Conservation (phyloP, 371 early-diverging fungal genomes). For the Rhizopus arrhizus region DNA sequence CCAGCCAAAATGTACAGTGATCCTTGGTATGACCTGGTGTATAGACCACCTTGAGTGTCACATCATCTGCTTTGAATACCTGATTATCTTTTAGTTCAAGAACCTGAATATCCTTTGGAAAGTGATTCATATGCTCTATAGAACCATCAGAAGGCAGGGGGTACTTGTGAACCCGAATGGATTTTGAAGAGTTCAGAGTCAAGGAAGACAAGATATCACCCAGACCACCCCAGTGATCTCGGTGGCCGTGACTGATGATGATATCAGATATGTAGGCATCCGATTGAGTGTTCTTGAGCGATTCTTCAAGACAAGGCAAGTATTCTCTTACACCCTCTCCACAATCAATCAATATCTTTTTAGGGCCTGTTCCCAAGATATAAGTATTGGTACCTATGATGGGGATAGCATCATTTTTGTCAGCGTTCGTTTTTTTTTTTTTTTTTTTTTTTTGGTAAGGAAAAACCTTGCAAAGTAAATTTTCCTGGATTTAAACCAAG, state of each 20-base stretch:
- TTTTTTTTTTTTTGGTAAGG: background rate
- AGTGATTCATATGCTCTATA: constrained; percentile 23
- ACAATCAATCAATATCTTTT: constrained; percentile 77
- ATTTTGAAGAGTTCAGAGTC: constrained; percentile 15
- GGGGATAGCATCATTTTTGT: background rate
- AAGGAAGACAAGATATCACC: constrained; percentile 47
- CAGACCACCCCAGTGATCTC: constrained; percentile 80
- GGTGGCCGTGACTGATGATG: constrained; percentile 84
- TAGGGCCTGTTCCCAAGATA: constrained; percentile 75
- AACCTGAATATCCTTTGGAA: constrained; percentile 29
- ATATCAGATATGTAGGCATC: constrained; percentile 69
- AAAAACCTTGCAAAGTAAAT: constrained; percentile 73
- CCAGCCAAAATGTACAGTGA: constrained; percentile 73
- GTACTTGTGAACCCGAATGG: constrained; percentile 42
- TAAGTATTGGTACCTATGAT: constrained; percentile 85
- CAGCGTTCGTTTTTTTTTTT: background rate
- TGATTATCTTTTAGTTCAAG: constrained; percentile 53
- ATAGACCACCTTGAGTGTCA: constrained; percentile 65
- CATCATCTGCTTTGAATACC: constrained; percentile 59
- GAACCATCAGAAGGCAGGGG: constrained; percentile 25
- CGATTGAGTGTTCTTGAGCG: constrained; percentile 48
- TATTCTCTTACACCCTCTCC: constrained; percentile 82
- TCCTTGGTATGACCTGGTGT: constrained; percentile 89
- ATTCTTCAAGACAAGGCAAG: constrained; percentile 47
- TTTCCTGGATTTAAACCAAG: constrained; percentile 77